Conservation (phyloP, 305 asterid genomes). For the Fraxinus velutina region DNA sequence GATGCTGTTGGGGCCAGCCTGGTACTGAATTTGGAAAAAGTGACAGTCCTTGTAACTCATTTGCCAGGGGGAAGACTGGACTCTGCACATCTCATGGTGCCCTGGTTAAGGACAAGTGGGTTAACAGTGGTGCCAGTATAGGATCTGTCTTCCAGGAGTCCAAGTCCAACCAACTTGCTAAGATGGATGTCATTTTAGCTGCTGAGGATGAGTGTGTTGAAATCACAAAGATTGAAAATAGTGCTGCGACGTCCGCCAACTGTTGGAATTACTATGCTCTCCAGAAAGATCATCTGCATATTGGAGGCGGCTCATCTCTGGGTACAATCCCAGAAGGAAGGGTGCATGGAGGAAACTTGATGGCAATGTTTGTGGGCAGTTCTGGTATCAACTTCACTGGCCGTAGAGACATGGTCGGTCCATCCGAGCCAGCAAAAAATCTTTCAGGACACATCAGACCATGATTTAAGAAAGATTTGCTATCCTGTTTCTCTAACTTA, state of each 20-base stretch:
- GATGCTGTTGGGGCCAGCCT: slow-evolving; percentile 82
- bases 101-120: slow-evolving; percentile 74
- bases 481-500: slow-evolving; percentile 17
- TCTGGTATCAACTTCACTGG: slow-evolving; percentile 36
- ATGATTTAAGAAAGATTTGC: slow-evolving; percentile 48
- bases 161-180: slow-evolving; percentile 27
- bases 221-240: slow-evolving; percentile 22
- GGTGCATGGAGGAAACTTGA: slow-evolving; percentile 87
- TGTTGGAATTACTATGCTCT: slow-evolving; percentile 32
- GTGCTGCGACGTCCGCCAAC: slow-evolving; percentile 27
- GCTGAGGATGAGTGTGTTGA: slow-evolving; percentile 37
- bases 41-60: slow-evolving; percentile 63
- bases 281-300: slow-evolving; percentile 29
- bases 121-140: slow-evolving; percentile 70
- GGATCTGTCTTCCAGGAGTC: slow-evolving; percentile 45
- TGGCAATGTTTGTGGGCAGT: slow-evolving; percentile 47
- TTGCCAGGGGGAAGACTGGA: slow-evolving; percentile 74
- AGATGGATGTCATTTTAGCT: slow-evolving; percentile 30
- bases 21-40: slow-evolving; percentile 61
- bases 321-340: slow-evolving; percentile 70
- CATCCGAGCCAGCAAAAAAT: slow-evolving; percentile 34
- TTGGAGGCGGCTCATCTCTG: slow-evolving; percentile 25
- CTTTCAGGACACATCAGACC: slow-evolving; percentile 41
- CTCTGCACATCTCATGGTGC: slow-evolving; percentile 74
- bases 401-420: slow-evolving; percentile 32